These are phyloP conservation scores for Phytophthora colocasiae DNA, from an alignment of 352 stramenopile genomes.

Conservation along the genomic window DNA sequence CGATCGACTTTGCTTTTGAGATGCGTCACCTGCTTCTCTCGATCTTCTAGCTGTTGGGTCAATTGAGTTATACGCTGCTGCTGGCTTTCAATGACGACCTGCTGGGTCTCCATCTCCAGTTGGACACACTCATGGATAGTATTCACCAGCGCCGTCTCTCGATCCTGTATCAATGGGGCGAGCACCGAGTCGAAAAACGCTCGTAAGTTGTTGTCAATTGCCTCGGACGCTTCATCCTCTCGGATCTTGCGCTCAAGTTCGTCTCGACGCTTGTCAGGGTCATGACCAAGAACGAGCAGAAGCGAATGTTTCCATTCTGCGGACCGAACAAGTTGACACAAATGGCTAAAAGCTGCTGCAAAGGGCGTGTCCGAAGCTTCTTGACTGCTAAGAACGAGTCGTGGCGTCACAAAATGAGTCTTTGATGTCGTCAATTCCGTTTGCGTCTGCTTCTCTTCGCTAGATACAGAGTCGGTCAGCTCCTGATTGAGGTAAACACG, in stretches of 20 bases:
- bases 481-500: slow-evolving; percentile 19
- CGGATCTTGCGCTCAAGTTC: slow-evolving; percentile 28
- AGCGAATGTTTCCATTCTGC: slow-evolving; percentile 18
- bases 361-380: slow-evolving; percentile 17
- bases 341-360: slow-evolving; percentile 20
- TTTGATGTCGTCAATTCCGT: slow-evolving; percentile 4
- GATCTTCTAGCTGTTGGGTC: slow-evolving; percentile 27
- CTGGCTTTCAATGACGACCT: slow-evolving; percentile 20
- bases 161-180: slow-evolving; percentile 54
- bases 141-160: slow-evolving; percentile 65
- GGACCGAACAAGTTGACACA: slow-evolving; percentile 24
- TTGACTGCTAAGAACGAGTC: slow-evolving; percentile 19
- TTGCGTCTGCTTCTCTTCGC: slow-evolving; percentile 26
- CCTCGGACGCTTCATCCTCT: slow-evolving; percentile 30
- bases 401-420: slow-evolving; percentile 30
- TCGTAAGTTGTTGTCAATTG: slow-evolving; percentile 38
- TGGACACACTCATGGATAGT: slow-evolving; percentile 64
- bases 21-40: slow-evolving; percentile 46
- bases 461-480: neutral
- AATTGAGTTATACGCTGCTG: slow-evolving; percentile 27
- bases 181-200: slow-evolving; percentile 56
- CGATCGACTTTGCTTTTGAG: slow-evolving; percentile 69
- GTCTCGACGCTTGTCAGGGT: slow-evolving; percentile 28
- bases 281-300: slow-evolving; percentile 26
- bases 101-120: slow-evolving; percentile 45